phyloP scores from a whole-genome alignment of 2,329 filamentous ascomycete species.

The Phialophora chinensis region DNA sequence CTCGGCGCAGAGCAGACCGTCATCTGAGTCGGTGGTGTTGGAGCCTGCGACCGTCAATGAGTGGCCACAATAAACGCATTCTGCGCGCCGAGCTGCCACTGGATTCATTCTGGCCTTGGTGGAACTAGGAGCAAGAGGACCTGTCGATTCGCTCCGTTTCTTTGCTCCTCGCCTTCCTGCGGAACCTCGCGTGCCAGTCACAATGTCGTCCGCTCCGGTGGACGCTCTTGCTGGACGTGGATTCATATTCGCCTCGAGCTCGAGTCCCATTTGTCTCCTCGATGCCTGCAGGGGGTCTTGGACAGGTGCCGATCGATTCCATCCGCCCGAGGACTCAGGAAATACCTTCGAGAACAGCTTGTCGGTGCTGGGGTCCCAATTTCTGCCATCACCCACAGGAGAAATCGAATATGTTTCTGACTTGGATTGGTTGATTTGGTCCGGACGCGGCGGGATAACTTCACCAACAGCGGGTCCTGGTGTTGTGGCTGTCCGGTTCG shows the following conservation, averaged over 20 bases:
- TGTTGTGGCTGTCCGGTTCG: background rate
- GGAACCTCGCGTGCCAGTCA: background rate
- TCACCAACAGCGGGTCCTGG: background rate
- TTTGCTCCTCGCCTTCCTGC: background rate
- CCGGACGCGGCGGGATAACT: conserved; percentile 8
- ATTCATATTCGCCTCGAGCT: background rate
- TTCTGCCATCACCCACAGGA: background rate
- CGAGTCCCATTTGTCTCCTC: background rate
- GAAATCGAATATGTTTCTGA: background rate
- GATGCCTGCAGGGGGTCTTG: background rate
- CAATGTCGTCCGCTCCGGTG: background rate
- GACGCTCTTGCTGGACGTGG: background rate
- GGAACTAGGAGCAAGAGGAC: background rate
- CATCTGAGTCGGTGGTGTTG: background rate
- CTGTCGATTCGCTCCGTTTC: background rate
- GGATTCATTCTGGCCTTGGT: background rate
- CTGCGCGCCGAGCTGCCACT: background rate
- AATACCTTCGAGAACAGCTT: background rate
- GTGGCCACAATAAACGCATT: background rate
- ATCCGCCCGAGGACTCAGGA: background rate
- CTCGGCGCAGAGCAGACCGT: background rate
- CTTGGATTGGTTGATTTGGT: conserved; percentile 5
- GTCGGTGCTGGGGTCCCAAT: background rate
- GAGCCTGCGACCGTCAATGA: background rate
- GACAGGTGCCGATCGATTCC: background rate